Conservation (phyloP, 2,329 filamentous ascomycete species). For the Colletotrichum liaoningense region DNA sequence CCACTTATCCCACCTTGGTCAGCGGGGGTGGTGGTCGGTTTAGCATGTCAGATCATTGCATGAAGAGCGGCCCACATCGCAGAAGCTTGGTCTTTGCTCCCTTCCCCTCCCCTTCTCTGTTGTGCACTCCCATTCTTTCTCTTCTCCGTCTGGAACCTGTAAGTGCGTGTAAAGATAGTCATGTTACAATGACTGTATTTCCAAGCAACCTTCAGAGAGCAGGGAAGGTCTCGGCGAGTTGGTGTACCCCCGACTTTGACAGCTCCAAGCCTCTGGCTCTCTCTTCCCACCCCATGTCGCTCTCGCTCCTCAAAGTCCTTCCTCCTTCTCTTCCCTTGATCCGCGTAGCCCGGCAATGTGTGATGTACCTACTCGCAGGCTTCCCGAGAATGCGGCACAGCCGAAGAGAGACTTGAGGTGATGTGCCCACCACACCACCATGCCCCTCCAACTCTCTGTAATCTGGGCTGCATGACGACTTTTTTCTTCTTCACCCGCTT, state of each 20-base stretch:
- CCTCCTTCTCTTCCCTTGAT: constrained; percentile 25
- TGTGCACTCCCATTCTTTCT: neutral
- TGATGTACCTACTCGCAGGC: neutral
- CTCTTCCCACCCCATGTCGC: neutral
- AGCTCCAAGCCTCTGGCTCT: neutral
- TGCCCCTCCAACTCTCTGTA: neutral
- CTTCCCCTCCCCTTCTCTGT: neutral
- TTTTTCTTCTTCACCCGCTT: constrained; percentile 6
- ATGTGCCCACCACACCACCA: neutral
- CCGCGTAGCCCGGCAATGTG: constrained; percentile 15
- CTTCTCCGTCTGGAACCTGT: neutral
- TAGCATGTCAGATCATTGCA: constrained; percentile 32
- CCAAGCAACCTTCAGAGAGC: neutral
- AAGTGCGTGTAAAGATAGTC: neutral
- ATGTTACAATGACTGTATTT: neutral
- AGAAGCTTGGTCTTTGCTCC: constrained; percentile 25
- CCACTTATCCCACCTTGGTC: constrained; percentile 8
- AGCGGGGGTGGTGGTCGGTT: constrained; percentile 12
- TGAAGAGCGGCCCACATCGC: constrained; percentile 14
- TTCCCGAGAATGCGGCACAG: neutral
- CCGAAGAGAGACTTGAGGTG: neutral
- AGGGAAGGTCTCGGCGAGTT: neutral
- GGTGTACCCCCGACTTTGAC: neutral
- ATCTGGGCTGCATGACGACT: neutral
- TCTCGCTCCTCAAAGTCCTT: neutral